phyloP scores from a whole-genome alignment of 1,284 basidiomycete species.

The Austroboletus novae-zelandiae region DNA sequence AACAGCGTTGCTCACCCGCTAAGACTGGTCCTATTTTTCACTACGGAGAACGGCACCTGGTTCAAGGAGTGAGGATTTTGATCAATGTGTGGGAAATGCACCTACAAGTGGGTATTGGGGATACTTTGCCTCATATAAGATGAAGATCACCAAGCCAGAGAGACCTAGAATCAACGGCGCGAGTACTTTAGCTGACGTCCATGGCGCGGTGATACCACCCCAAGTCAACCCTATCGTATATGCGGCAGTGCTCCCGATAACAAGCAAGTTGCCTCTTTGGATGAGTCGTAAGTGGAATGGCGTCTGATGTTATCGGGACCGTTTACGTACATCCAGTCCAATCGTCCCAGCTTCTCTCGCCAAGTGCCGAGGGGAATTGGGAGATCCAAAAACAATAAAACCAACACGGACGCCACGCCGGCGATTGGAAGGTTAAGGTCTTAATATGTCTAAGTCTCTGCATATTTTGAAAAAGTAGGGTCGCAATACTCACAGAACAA shows the following conservation, averaged over 20 bases:
- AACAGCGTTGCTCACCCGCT: slow-evolving; percentile 11
- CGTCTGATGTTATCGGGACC: not conserved
- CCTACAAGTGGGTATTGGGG: slow-evolving; percentile 14
- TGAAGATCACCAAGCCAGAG: slow-evolving; percentile 6
- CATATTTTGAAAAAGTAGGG: not conserved
- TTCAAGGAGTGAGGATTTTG: not conserved
- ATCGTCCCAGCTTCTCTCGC: slow-evolving; percentile 2
- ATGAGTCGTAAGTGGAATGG: not conserved
- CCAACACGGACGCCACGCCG: not conserved
- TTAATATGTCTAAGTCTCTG: not conserved
- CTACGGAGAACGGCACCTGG: slow-evolving; percentile 13
- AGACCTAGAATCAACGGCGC: slow-evolving; percentile 13
- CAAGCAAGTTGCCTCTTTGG: slow-evolving; percentile 6
- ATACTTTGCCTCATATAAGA: slow-evolving; percentile 10
- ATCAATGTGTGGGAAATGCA: too few relatives aligned
- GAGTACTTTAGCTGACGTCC: slow-evolving; percentile 13
- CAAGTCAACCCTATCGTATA: slow-evolving; percentile 5
- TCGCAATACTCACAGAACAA: slow-evolving; percentile 31
- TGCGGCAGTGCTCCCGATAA: slow-evolving; percentile 5
- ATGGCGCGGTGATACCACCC: slow-evolving; percentile 7
- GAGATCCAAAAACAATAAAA: slow-evolving; percentile 1
- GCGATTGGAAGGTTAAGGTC: slow-evolving; percentile 10
- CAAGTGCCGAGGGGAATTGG: not conserved
- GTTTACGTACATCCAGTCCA: slow-evolving; percentile 10
- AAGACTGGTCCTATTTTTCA: slow-evolving; percentile 16